phyloP scores from a whole-genome alignment of 352 stramenopile species.

The Phytopythium cucurbitacearum region DNA sequence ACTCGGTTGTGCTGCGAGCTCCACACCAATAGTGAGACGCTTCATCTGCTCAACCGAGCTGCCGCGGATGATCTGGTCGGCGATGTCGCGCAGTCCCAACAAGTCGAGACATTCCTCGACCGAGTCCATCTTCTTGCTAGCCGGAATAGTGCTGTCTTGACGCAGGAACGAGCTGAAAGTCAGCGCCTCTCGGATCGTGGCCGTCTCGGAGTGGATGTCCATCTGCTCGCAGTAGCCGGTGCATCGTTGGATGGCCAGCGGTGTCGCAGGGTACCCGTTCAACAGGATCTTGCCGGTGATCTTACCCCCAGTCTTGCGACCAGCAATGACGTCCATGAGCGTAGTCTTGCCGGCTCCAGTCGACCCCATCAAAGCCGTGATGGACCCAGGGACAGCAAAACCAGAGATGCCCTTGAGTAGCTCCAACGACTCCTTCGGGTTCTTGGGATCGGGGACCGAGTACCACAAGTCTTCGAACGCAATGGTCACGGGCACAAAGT shows the following conservation, averaged over 20 bases:
- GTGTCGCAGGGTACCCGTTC: constrained; percentile 35
- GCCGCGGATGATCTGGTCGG: constrained; percentile 31
- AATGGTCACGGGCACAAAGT: too few species aligned
- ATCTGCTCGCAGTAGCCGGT: constrained; percentile 77
- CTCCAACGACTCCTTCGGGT: background rate
- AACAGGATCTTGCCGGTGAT: constrained; percentile 51
- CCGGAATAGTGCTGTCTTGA: constrained; percentile 19
- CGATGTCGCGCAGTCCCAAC: constrained; percentile 27
- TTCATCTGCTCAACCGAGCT: constrained; percentile 28
- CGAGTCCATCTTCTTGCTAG: constrained; percentile 24
- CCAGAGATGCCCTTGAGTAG: background rate
- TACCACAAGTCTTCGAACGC: too few species aligned
- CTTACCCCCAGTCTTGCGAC: constrained; percentile 59
- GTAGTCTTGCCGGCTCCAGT: too few species aligned
- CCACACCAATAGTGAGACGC: constrained; percentile 30
- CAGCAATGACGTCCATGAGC: constrained; percentile 9
- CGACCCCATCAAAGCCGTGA: too few species aligned
- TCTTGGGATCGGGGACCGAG: too few species aligned
- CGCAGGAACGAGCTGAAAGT: constrained; percentile 82
- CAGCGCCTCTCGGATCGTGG: constrained; percentile 87
- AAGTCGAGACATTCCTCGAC: constrained; percentile 28
- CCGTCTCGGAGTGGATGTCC: constrained; percentile 81
- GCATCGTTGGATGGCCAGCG: constrained; percentile 38
- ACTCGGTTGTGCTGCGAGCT: constrained; percentile 69
- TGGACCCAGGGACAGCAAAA: too few species aligned